Base-by-base conservation (phyloP, 176 grass and related monocot species). In the Oryza coarctata region DNA sequence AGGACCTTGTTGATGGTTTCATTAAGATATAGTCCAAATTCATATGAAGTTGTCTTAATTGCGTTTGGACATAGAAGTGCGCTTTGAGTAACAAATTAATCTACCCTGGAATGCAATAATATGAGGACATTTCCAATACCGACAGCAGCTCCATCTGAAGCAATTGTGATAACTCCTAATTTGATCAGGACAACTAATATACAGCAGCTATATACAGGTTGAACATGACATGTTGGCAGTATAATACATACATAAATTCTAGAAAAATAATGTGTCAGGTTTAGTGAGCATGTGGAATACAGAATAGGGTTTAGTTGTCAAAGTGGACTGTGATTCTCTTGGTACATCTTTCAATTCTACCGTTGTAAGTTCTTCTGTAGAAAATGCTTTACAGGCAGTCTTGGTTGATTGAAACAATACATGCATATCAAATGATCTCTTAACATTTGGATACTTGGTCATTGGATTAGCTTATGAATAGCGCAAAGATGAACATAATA, bases 321-420 rank as follows among this genome's bases (percentile, higher is more conserved):
- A 74, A 20, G 23, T 26, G 29, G 17, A 45, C 20, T 45, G 11
- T 1, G 32, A n/a, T 38, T 22, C 23, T 86, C 43, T 74, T 86
- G 29, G 0, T 74, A 30, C 14, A 63, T 1, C 6, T 10, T 73
- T 47, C 28, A 67, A 6, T 55, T 80, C 29, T 10, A 67, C 12
- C 74, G 28, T 41, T 74, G 71, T 44, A 34, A 74, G 43, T 18
- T 7, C 57, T 61, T 64, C 71, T 70, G 13, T 65, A 66, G 44
- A 17, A 58, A 68, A 68, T 55, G 13, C 15, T 20, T 70, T 6
- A 32, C 57, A 35, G 29, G 22, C 12, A 52, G 12, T 23, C 15
- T 75, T 17, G 27, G 17, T 31, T 58, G 10, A 61, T 77, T 77
- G 6, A 13, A 69, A 70, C 2, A 43, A 17, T 75, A n/a, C n/a